These are phyloP conservation scores for Tylopilus vinaceipallidus DNA, from an alignment of 768 basidiomycete genomes.

Conservation along the genomic window DNA sequence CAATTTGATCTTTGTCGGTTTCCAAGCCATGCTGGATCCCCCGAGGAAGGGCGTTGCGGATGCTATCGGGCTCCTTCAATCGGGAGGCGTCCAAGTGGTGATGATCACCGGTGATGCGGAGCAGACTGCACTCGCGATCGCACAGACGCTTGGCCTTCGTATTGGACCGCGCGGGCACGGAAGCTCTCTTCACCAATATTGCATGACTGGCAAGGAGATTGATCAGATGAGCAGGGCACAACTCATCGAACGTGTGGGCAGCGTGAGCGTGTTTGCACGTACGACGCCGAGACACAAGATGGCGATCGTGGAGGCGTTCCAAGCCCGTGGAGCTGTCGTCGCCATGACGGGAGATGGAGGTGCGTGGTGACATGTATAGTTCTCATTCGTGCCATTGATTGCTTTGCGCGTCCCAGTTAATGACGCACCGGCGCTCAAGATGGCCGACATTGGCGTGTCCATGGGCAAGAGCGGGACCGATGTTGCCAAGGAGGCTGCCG, in stretches of 20 bases:
- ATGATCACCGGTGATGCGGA: conserved; percentile 99
- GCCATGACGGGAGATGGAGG: conserved; percentile 99
- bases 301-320: conserved; percentile 94
- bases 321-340: conserved; percentile 83
- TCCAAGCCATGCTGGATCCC: conserved; percentile 94
- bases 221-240: conserved; percentile 82
- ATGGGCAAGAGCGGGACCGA: conserved; percentile 99
- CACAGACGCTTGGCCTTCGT: conserved; percentile 77
- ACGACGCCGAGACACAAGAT: conserved; percentile 98
- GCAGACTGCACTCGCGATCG: conserved; percentile 86
- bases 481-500: conserved; percentile 97
- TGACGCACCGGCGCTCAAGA: conserved; percentile 94
- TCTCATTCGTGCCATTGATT: background rate
- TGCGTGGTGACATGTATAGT: conserved; percentile 43
- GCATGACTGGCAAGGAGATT: conserved; percentile 80
- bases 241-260: conserved; percentile 77
- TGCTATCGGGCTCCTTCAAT: conserved; percentile 76
- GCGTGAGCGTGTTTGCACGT: conserved; percentile 86
- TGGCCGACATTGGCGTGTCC: conserved; percentile 96
- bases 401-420: conserved; percentile 54
- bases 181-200: conserved; percentile 34
- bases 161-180: conserved; percentile 48
- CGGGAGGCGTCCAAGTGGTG: conserved; percentile 90
- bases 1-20: conserved; percentile 86
- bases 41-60: conserved; percentile 93